Conservation (phyloP, 2,329 filamentous ascomycete species). For the Thielaviopsis euricoi region DNA sequence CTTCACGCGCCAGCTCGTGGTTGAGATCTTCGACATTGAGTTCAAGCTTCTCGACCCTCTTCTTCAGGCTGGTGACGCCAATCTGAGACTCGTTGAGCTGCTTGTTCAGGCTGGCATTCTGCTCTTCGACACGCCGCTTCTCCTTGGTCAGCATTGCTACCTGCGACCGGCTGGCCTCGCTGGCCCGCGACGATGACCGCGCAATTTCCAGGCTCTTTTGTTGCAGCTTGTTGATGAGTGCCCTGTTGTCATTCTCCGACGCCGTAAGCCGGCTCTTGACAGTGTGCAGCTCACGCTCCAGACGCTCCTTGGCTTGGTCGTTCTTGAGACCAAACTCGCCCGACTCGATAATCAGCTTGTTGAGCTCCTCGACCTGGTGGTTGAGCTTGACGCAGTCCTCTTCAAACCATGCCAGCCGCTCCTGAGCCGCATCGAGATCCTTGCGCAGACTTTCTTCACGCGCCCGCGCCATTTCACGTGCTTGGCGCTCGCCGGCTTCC, state of each 20-base stretch:
- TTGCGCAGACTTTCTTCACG: constrained; percentile 60
- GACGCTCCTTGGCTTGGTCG: constrained; percentile 83
- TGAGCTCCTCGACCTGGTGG: constrained; percentile 68
- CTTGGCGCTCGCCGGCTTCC: constrained; percentile 59
- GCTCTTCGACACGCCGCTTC: constrained; percentile 68
- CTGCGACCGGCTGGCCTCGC: constrained; percentile 65
- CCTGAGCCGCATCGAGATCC: constrained; percentile 66
- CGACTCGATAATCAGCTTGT: constrained; percentile 73
- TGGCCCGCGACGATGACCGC: constrained; percentile 70
- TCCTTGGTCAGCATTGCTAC: constrained; percentile 64
- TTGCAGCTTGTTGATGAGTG: constrained; percentile 90
- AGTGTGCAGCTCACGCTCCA: constrained; percentile 81
- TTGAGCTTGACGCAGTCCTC: constrained; percentile 62
- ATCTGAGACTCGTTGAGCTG: constrained; percentile 78
- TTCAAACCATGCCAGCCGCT: constrained; percentile 63
- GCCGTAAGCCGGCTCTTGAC: constrained; percentile 78
- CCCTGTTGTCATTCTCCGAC: constrained; percentile 90
- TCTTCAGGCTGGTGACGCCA: constrained; percentile 68
- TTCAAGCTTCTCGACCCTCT: constrained; percentile 84
- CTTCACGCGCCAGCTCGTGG: constrained; percentile 78
- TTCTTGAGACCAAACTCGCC: constrained; percentile 79
- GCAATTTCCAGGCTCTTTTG: constrained; percentile 96
- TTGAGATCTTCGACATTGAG: constrained; percentile 81
- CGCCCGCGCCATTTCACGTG: constrained; percentile 64
- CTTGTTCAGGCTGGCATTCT: constrained; percentile 62